These are phyloP conservation scores for Fusarium austroafricanum DNA, from an alignment of 2,329 filamentous ascomycete species.

Conservation along the genomic window DNA sequence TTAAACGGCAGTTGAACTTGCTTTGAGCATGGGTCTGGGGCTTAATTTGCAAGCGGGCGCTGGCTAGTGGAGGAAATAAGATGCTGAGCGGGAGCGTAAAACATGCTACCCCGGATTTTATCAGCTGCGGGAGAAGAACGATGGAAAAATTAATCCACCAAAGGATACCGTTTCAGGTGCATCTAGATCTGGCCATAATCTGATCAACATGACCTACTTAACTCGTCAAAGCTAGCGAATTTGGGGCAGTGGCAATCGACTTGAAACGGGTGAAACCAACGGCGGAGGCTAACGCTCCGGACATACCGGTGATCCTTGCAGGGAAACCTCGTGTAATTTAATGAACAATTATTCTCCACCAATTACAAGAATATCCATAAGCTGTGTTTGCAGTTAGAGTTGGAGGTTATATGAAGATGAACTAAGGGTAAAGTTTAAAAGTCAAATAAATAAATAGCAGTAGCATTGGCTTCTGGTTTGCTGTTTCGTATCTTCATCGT, in stretches of 20 bases:
- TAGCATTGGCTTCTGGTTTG: neutral
- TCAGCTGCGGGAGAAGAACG: neutral
- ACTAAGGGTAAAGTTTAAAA: neutral
- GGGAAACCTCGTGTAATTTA: neutral
- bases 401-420: neutral
- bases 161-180: neutral
- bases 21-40: neutral
- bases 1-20: neutral
- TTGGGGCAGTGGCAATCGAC: neutral
- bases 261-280: constrained; percentile 35
- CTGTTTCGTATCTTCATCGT: neutral
- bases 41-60: neutral
- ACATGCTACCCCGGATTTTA: constrained; percentile 13
- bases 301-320: neutral
- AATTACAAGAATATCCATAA: constrained; percentile 1
- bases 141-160: constrained; percentile 10
- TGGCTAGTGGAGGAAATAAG: constrained; percentile 5
- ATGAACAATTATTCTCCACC: constrained; percentile 27
- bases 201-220: constrained; percentile 2
- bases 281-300: constrained; percentile 27
- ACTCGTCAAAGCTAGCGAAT: neutral
- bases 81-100: neutral
- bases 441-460: constrained; percentile 17
- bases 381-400: neutral
- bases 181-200: neutral